Percentiles rank a stretch among this genome's conserved stretches.
These are phyloP conservation scores for Paxillus rubicundulus DNA, from an alignment of 768 basidiomycete genomes.

Conservation along the genomic window DNA sequence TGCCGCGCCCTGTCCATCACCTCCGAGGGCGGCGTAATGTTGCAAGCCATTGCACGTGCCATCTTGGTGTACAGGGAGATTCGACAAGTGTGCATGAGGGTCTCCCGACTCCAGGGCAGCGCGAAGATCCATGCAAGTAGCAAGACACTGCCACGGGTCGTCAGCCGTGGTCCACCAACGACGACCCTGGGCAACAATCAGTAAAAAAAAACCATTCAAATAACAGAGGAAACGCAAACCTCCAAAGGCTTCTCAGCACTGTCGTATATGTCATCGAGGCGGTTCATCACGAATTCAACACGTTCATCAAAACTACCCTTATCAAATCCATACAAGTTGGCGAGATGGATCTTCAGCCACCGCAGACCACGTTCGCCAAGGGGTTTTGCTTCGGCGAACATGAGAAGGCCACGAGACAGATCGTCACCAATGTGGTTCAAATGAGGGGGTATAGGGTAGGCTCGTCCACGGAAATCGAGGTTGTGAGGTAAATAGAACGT, in stretches of 20 bases:
- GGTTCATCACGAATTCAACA: slow-evolving; percentile 70
- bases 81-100: slow-evolving; percentile 54
- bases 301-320: slow-evolving; percentile 94
- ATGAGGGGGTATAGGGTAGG: slow-evolving; percentile 95
- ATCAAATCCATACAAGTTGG: slow-evolving; percentile 91
- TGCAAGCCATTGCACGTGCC: slow-evolving; percentile 98
- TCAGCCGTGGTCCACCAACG: slow-evolving; percentile 92
- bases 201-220: neutral
- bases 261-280: slow-evolving; percentile 76
- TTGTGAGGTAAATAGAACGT: slow-evolving; percentile 93
- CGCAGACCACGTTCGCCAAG: slow-evolving; percentile 82
- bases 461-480: slow-evolving; percentile 95
- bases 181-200: slow-evolving; percentile 46
- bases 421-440: slow-evolving; percentile 96
- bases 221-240: slow-evolving; percentile 39
- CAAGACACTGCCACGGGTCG: slow-evolving; percentile 97
- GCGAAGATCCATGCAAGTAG: slow-evolving; percentile 87
- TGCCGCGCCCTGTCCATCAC: slow-evolving; percentile 80
- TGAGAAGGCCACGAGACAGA: slow-evolving; percentile 80
- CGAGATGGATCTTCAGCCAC: slow-evolving; percentile 95
- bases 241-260: slow-evolving; percentile 77
- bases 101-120: slow-evolving; percentile 72
- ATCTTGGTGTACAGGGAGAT: slow-evolving; percentile 94
- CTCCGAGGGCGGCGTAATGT: slow-evolving; percentile 97
- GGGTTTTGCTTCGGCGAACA: slow-evolving; percentile 75